A percentile compares a stretch with the other conserved stretches of the same genome.
These are phyloP conservation scores for Rhododendron kiyosumense DNA, from an alignment of 148 eudicot species.

Conservation along the genomic window DNA sequence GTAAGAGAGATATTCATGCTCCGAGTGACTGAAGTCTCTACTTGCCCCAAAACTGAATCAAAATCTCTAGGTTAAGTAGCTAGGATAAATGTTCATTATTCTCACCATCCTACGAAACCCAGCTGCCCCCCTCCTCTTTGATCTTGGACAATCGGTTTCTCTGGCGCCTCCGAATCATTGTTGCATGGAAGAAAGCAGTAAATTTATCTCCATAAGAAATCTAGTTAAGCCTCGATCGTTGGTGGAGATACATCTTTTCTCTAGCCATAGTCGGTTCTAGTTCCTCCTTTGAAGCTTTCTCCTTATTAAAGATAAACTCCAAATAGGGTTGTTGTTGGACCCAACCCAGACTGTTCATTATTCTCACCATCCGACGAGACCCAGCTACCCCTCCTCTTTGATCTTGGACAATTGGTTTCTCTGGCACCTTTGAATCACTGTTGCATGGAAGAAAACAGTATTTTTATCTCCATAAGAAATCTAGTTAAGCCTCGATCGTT, in stretches of 20 bases:
- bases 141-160: neutral
- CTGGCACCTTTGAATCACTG: neutral
- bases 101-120: rapidly evolving
- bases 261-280: rapidly evolving
- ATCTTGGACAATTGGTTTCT: neutral
- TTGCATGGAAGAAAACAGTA: neutral
- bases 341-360: too few relatives aligned
- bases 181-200: neutral
- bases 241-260: neutral
- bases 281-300: too few relatives aligned
- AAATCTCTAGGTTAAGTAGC: neutral
- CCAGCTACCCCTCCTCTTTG: neutral
- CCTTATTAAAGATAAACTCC: too few relatives aligned
- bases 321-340: too few relatives aligned
- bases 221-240: neutral
- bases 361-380: rapidly evolving
- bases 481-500: neutral
- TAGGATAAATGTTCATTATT: rapidly evolving
- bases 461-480: neutral
- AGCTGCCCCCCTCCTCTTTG: neutral
- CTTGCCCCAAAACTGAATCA: too few relatives aligned
- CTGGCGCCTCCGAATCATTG: neutral
- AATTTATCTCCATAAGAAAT: neutral
- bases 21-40: rapidly evolving
- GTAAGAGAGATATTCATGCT: too few relatives aligned